These are phyloP conservation scores for Hyaloscypha variabilis DNA, from an alignment of 495 filamentous ascomycete species.

Conservation along the genomic window DNA sequence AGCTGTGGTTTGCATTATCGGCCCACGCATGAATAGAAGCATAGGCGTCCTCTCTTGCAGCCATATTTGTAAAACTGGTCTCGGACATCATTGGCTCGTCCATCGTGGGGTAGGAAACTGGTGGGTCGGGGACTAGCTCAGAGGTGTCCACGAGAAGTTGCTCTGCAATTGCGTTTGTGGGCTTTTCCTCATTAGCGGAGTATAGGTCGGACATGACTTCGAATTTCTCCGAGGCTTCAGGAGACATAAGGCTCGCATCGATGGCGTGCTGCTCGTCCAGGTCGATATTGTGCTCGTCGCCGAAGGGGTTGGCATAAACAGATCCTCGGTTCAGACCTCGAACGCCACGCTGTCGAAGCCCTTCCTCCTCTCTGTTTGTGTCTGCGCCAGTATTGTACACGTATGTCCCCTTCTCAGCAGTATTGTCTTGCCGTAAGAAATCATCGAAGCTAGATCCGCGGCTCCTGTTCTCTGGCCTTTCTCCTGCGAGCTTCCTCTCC, in stretches of 20 bases:
- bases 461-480: constrained; percentile 25
- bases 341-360: constrained; percentile 50
- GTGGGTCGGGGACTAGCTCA: constrained; percentile 31
- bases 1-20: constrained; percentile 41
- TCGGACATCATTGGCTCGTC: constrained; percentile 17
- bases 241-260: constrained; percentile 46
- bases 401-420: constrained; percentile 47
- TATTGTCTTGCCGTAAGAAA: constrained; percentile 47
- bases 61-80: constrained; percentile 26
- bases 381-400: constrained; percentile 54
- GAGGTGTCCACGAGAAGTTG: constrained; percentile 28
- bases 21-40: constrained; percentile 60
- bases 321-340: constrained; percentile 51
- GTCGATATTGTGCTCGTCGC: constrained; percentile 56
- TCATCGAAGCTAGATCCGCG: constrained; percentile 54
- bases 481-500: constrained; percentile 20
- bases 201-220: constrained; percentile 54
- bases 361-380: constrained; percentile 29
- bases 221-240: constrained; percentile 31
- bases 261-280: constrained; percentile 37
- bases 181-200: constrained; percentile 28
- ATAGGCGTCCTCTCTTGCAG: constrained; percentile 39
- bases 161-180: constrained; percentile 24
- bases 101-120: constrained; percentile 23
- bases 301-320: constrained; percentile 61